These are phyloP conservation scores for Tephrocybe sp. DNA, from an alignment of 768 basidiomycete genomes.

Conservation along the genomic window DNA sequence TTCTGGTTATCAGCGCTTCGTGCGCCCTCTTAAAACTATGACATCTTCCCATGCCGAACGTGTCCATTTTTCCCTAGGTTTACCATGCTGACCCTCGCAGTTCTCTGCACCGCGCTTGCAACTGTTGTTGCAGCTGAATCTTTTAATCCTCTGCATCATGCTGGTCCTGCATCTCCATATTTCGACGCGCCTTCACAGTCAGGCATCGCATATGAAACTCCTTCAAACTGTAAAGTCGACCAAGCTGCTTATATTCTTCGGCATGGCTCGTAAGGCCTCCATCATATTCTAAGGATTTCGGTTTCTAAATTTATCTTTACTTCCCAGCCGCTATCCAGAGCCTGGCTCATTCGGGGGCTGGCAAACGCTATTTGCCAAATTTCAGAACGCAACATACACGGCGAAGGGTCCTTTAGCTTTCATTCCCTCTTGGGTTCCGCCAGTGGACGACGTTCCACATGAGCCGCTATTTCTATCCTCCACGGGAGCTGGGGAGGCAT, in stretches of 20 bases:
- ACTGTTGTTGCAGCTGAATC: background rate
- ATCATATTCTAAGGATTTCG: background rate
- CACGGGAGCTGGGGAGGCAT: slow-evolving; percentile 37
- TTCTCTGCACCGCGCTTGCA: background rate
- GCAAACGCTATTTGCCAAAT: slow-evolving; percentile 33
- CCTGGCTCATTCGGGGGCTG: slow-evolving; percentile 38
- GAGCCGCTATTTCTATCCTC: slow-evolving; percentile 36
- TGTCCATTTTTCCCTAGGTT: background rate
- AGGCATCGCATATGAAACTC: slow-evolving; percentile 28
- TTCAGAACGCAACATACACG: slow-evolving; percentile 38
- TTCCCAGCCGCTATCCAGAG: slow-evolving; percentile 36
- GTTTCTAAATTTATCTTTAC: background rate
- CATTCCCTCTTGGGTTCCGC: slow-evolving; percentile 37
- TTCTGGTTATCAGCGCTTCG: background rate
- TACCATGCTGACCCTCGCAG: background rate
- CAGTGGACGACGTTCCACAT: slow-evolving; percentile 36
- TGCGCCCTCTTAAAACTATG: no score
- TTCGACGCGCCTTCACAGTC: slow-evolving; percentile 38
- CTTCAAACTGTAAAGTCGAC: slow-evolving; percentile 36
- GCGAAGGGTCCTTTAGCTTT: slow-evolving; percentile 36
- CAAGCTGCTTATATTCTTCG: slow-evolving; percentile 43
- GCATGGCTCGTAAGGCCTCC: slow-evolving; percentile 34
- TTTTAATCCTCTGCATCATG: slow-evolving; percentile 39
- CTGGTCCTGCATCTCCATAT: slow-evolving; percentile 40
- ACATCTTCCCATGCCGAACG: background rate